Evolutionary conservation across 306 rosid genomes (phyloP).

Genomic region (Castanea sativa): DNA sequence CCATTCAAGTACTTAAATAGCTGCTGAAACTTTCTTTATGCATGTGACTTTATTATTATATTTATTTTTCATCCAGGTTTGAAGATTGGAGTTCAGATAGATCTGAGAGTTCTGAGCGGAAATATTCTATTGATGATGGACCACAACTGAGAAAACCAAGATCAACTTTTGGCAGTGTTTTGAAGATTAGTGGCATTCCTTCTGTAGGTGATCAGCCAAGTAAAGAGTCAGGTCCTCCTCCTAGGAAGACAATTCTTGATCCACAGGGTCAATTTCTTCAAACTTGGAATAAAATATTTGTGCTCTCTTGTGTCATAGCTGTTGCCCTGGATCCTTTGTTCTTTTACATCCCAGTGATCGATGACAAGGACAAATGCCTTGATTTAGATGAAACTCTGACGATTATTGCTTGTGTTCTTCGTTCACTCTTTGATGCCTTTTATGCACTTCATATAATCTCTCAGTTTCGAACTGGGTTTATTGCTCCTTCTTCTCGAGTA

Average conservation of each 20-base stretch:
- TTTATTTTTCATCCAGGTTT: slow-evolving; percentile 43
- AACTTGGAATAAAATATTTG: slow-evolving; percentile 83
- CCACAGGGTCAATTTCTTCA: slow-evolving; percentile 83
- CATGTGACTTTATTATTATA: not conserved
- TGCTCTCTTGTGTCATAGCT: slow-evolving; percentile 67
- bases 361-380: slow-evolving; percentile 36
- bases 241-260: slow-evolving; percentile 48
- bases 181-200: slow-evolving; percentile 1
- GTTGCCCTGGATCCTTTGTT: slow-evolving; percentile 80
- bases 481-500: slow-evolving; percentile 81
- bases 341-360: slow-evolving; percentile 60
- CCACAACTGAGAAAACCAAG: slow-evolving; percentile 31
- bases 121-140: slow-evolving; percentile 28
- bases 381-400: slow-evolving; percentile 28
- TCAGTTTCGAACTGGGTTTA: slow-evolving; percentile 80
- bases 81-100: slow-evolving; percentile 54
- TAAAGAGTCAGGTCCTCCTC: slow-evolving; percentile 12
- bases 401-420: slow-evolving; percentile 62
- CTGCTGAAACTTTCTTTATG: slow-evolving; percentile 12
- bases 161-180: slow-evolving; percentile 23
- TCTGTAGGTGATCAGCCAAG: slow-evolving; percentile 25
- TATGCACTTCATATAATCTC: slow-evolving; percentile 65
- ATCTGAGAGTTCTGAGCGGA: slow-evolving; percentile 36
- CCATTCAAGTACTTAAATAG: not conserved
- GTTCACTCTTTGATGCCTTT: slow-evolving; percentile 74